These are phyloP conservation scores for Clonostachys sp. DNA, from an alignment of 2,329 filamentous ascomycete genomes.

Conservation along the genomic window DNA sequence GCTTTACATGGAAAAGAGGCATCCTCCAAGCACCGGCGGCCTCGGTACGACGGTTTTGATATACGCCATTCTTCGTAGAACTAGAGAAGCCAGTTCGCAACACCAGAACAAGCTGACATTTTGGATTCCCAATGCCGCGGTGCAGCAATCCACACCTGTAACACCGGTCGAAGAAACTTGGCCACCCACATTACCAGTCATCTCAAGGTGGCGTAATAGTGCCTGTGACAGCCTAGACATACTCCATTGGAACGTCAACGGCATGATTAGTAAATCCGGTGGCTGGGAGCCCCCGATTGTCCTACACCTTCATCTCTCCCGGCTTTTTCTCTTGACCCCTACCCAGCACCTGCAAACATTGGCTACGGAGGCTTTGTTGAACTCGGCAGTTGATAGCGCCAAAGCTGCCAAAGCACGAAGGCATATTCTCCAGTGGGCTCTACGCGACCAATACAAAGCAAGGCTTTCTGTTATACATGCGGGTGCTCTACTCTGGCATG, in stretches of 20 bases:
- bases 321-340: constrained; percentile 44
- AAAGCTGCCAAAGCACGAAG: background rate
- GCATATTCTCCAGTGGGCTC: constrained; percentile 21
- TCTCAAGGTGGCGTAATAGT: constrained; percentile 30
- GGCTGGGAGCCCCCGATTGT: constrained; percentile 48
- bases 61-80: constrained; percentile 23
- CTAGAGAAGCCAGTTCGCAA: constrained; percentile 19
- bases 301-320: constrained; percentile 46
- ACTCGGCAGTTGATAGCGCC: background rate
- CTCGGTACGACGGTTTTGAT: constrained; percentile 25
- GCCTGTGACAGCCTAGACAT: constrained; percentile 43
- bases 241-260: constrained; percentile 51
- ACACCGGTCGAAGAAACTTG: constrained; percentile 3
- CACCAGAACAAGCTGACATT: constrained; percentile 17
- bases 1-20: constrained; percentile 24
- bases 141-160: constrained; percentile 1
- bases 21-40: constrained; percentile 21
- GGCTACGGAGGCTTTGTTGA: background rate
- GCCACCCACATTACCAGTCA: constrained; percentile 3
- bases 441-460: constrained; percentile 29
- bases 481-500: constrained; percentile 35
- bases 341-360: constrained; percentile 1
- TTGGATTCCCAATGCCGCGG: constrained; percentile 11
- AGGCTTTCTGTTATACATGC: constrained; percentile 36
- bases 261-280: constrained; percentile 34